Conservation (phyloP, 371 early-diverging fungal genomes). For the Lichtheimia corymbifera region DNA sequence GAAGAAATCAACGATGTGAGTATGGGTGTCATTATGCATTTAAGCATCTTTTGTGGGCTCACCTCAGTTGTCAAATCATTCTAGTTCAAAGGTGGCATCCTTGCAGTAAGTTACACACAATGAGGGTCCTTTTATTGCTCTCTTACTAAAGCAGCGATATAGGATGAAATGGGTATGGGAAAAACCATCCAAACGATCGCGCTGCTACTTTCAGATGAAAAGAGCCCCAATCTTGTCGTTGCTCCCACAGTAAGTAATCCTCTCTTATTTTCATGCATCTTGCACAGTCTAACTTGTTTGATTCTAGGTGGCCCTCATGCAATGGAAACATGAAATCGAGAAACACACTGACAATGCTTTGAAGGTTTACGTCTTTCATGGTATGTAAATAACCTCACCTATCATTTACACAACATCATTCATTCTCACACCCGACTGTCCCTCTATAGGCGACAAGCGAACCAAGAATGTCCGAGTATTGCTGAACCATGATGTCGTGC, state of each 20-base stretch:
- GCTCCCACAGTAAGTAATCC: slow-evolving; percentile 68
- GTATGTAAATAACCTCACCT: slow-evolving; percentile 26
- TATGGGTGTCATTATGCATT: background rate
- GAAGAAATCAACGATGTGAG: slow-evolving; percentile 56
- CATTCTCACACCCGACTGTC: background rate
- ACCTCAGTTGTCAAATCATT: background rate
- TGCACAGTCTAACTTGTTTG: background rate
- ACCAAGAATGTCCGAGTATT: slow-evolving; percentile 52
- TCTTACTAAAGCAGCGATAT: background rate
- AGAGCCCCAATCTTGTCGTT: slow-evolving; percentile 82
- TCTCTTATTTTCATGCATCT: background rate
- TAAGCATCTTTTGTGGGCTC: background rate
- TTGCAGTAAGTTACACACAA: slow-evolving; percentile 50
- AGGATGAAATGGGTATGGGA: slow-evolving; percentile 98
- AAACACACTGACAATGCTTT: slow-evolving; percentile 69
- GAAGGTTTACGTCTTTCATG: slow-evolving; percentile 74
- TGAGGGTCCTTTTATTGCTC: background rate
- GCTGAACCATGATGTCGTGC: slow-evolving; percentile 72
- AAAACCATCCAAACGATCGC: slow-evolving; percentile 98
- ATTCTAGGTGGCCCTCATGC: slow-evolving; percentile 77
- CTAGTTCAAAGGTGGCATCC: slow-evolving; percentile 81
- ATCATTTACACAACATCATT: background rate
- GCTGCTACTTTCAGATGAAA: slow-evolving; percentile 66
- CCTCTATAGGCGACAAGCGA: slow-evolving; percentile 45
- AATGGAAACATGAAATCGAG: slow-evolving; percentile 86